Evolutionary conservation across 176 grass and related monocot genomes (phyloP), one percentile per base, ranked within the genome.

Genomic region (Avena atlantica): DNA sequence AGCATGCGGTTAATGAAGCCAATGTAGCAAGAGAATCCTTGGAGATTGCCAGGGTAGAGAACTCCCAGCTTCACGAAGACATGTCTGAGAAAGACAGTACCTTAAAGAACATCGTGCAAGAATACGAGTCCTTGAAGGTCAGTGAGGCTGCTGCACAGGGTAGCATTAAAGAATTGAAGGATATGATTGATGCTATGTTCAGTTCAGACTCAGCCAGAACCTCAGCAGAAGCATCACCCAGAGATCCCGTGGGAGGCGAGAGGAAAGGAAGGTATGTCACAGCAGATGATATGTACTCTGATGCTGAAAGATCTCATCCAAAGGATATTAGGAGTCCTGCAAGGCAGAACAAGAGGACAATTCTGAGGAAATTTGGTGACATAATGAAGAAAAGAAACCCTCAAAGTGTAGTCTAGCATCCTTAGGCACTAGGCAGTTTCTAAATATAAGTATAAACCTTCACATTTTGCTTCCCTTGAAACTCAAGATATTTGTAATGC

Each of bases 71-170:
- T 86, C 94, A 94, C 48, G 82, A 94, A 76, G 55, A 90, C 49
- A 86, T 96, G 62, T 88, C 84, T 21, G 89, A 96, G 65, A 96
- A 96, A 93, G 92, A 93, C n/a, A 80, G 70, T 74, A 55, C 59
- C 13, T 91, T 96, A 75, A 62, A 90, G 75, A 91, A 44, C 23
- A 86, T 99, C 23, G 91, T 90, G n/a, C 94, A 96, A 59, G 92
- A 96, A 50, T 91, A 93, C 1, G 97, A 99, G 61, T 93, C 84
- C 74, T 87, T 99, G 40, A 99, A 96, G 83, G 83, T 96, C 53
- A 94, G 92, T 70, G 94, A 96, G 88, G 90, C 87, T 40, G 89
- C 92, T 6, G 89, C 97, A 15, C 92, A 88, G 59, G 85, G 62
- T 67, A 94, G 94, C 87, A 73, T 99, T 51, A 81, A 75, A 90